These are phyloP conservation scores for Madurella mycetomatis DNA, from an alignment of 2,329 filamentous ascomycete genomes.

Conservation along the genomic window DNA sequence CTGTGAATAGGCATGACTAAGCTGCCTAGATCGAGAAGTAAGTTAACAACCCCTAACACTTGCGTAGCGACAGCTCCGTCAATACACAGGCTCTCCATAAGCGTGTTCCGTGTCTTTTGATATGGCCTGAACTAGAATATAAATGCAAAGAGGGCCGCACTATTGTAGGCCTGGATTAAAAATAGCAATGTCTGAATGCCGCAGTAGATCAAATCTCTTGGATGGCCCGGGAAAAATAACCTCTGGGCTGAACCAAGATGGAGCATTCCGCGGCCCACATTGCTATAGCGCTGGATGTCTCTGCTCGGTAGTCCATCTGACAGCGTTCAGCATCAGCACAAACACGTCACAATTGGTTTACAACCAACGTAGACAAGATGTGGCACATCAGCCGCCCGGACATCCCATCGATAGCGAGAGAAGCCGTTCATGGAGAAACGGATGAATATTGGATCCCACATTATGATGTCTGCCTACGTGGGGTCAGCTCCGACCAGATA, in stretches of 20 bases:
- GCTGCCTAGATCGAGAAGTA: slow-evolving; percentile 19
- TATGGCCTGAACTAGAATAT: slow-evolving; percentile 18
- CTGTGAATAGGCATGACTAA: slow-evolving; percentile 7
- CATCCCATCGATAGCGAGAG: slow-evolving; percentile 18
- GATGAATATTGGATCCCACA: slow-evolving; percentile 19
- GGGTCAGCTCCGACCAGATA: neutral
- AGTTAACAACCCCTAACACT: slow-evolving; percentile 11
- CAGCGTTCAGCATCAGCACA: too few relatives aligned
- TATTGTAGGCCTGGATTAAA: slow-evolving; percentile 15
- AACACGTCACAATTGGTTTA: slow-evolving; percentile 4
- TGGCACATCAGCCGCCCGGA: slow-evolving; percentile 10
- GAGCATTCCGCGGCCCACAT: slow-evolving; percentile 20
- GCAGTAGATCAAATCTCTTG: slow-evolving; percentile 15
- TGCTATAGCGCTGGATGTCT: slow-evolving; percentile 16
- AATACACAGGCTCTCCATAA: slow-evolving; percentile 16
- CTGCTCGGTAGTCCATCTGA: slow-evolving; percentile 1
- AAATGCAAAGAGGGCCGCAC: slow-evolving; percentile 14
- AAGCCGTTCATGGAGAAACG: slow-evolving; percentile 13
- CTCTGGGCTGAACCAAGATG: slow-evolving; percentile 20
- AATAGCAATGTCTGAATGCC: slow-evolving; percentile 13
- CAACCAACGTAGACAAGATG: slow-evolving; percentile 13
- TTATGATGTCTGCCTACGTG: slow-evolving; percentile 15
- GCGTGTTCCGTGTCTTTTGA: slow-evolving; percentile 19
- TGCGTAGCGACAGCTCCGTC: slow-evolving; percentile 15
- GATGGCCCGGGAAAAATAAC: slow-evolving; percentile 16